A percentile compares a stretch with the other conserved stretches of the same genome.
These are phyloP conservation scores for Carallia pectinifolia DNA, from an alignment of 345 rosid genomes.

Conservation along the genomic window DNA sequence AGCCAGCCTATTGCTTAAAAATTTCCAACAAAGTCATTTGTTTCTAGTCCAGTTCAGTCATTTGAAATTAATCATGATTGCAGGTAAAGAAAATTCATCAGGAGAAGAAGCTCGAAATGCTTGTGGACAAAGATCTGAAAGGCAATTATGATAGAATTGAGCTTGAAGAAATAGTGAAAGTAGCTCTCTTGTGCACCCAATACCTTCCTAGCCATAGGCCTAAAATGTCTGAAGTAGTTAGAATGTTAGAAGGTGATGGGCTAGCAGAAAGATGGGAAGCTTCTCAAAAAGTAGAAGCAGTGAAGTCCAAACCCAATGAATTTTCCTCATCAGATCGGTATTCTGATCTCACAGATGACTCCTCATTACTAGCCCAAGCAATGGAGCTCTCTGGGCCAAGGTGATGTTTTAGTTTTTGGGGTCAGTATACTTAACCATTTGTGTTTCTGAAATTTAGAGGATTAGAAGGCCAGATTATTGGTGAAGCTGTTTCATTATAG, in stretches of 20 bases:
- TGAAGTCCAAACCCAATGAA: conserved; percentile 60
- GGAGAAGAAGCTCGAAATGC: conserved; percentile 84
- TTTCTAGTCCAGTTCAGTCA: neutral
- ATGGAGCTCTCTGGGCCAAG: conserved; percentile 99
- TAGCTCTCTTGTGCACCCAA: conserved; percentile 87
- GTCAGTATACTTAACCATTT: neutral
- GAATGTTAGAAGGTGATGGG: conserved; percentile 99
- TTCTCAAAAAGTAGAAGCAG: conserved; percentile 71
- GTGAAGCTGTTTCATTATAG: conserved; percentile 16
- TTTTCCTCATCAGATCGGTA: conserved; percentile 86
- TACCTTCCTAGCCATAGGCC: conserved; percentile 88
- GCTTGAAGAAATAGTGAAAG: conserved; percentile 92
- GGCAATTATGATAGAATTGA: conserved; percentile 79
- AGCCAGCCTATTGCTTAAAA: conserved; percentile 8
- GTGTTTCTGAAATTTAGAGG: conserved; percentile 12
- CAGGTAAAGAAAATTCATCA: conserved; percentile 87
- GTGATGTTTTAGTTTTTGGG: conserved; percentile 30
- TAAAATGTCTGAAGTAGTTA: conserved; percentile 90
- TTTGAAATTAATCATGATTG: conserved; percentile 7
- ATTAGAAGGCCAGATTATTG: conserved; percentile 9
- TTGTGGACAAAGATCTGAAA: conserved; percentile 84
- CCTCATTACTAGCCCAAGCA: conserved; percentile 85
- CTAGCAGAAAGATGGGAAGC: conserved; percentile 99
- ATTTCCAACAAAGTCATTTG: neutral
- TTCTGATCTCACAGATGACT: conserved; percentile 96